Base-by-base conservation (phyloP, 202 grass and related monocot genomes). In the Schoenoplectus tabernaemontani region DNA sequence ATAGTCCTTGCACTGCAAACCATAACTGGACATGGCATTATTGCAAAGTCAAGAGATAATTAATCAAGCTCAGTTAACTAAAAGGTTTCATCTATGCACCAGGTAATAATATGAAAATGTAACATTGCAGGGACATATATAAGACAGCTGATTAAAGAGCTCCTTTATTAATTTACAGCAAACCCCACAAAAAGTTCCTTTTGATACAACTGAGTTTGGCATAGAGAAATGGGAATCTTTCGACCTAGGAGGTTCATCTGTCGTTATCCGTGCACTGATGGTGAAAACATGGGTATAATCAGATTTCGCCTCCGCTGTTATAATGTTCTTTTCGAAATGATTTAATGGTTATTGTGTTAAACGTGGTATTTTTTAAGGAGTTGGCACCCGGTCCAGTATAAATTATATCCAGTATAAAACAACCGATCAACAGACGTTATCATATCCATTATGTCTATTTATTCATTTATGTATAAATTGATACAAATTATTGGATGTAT, bases 221-320 rank as follows among this genome's bases (percentile, higher is more conserved):
- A 53, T 53, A 74, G 26, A 74, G 13, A 34, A 74, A 74, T n/a
- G 32, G 2, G 70, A 74, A 74, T 74, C 46, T 74, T 54, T 74
- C 2, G 69, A 74, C 15, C 26, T 74, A 32, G 69, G 69, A 7
- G 16, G 59, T 61, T 53, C 15, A n/a, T 34, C 7, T n/a, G 42
- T 19, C 28, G 42, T 19, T 16, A 28, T 47, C 23, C 7, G 46
- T 74, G 48, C 3, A n/a, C 26, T 74, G 46, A 74, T 46, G 54
- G 47, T 34, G 28, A 32, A 72, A 72, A 72, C 68, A 4, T 50
- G 15, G 41, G 68, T 51, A 32, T 48, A 44, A 48, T 48, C n/a
- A n/a, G n/a, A n/a, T n/a, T n/a, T n/a, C n/a, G n/a, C n/a, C n/a
- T n/a, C n/a, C n/a, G n/a, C n/a, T n/a, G n/a, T n/a, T n/a, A n/a